These are phyloP conservation scores for Kwoniella dejecticola DNA, from an alignment of 768 basidiomycete species.

Conservation along the genomic window DNA sequence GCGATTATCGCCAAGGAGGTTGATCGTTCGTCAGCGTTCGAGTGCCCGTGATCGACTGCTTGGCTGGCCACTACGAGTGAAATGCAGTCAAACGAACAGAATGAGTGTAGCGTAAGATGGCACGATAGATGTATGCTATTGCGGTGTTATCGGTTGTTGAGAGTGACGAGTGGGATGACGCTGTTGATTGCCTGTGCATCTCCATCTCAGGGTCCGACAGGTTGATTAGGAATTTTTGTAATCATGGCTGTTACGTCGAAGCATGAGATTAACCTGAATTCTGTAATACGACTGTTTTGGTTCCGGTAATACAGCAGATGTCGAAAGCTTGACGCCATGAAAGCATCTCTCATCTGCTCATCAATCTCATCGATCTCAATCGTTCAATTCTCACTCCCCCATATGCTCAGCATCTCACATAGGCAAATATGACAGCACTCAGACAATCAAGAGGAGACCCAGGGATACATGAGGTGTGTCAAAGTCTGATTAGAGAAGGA, in stretches of 20 bases:
- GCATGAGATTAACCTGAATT: not conserved
- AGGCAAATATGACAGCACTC: constrained; percentile 28
- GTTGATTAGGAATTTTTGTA: constrained; percentile 5
- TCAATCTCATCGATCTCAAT: too few species aligned
- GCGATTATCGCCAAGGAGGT: too few species aligned
- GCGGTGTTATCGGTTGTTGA: not conserved
- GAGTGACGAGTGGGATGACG: constrained; percentile 17
- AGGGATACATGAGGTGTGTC: constrained; percentile 45
- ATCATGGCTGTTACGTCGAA: not conserved
- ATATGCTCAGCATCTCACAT: not conserved
- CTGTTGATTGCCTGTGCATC: constrained; percentile 5
- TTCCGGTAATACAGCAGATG: not conserved
- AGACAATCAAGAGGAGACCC: constrained; percentile 34
- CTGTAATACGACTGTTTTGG: not conserved
- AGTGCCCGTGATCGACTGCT: too few species aligned
- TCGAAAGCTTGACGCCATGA: not conserved
- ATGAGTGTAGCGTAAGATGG: not conserved
- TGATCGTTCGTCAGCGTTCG: too few species aligned
- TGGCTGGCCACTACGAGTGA: not conserved
- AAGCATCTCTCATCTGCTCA: too few species aligned
- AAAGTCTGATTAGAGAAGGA: not conserved
- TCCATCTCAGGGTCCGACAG: not conserved
- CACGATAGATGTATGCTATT: constrained; percentile 3
- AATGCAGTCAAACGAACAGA: too few species aligned
- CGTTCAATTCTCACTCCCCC: not conserved